Conservation (phyloP, 1,284 basidiomycete genomes). For the Cutaneotrichosporon mucoides region DNA sequence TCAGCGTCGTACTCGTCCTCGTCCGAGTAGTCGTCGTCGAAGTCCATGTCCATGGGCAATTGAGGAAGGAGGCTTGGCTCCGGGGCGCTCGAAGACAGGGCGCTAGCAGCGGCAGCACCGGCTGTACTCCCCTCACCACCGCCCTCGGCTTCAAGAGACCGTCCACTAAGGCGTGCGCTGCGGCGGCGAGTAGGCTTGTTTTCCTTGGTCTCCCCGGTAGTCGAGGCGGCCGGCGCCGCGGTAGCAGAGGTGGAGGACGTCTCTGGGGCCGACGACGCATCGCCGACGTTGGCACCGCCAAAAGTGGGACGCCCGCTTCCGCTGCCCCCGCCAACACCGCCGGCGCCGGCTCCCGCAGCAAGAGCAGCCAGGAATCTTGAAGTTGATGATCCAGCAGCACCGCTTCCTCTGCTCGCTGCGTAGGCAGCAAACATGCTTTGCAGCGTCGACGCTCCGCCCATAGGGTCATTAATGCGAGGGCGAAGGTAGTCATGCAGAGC, state of each 20-base stretch:
- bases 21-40: constrained; percentile 61
- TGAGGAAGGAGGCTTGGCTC: constrained; percentile 20
- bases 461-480: constrained; percentile 74
- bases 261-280: background rate
- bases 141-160: constrained; percentile 49
- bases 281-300: background rate
- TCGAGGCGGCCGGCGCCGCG: background rate
- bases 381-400: constrained; percentile 15
- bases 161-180: constrained; percentile 73
- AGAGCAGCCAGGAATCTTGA: constrained; percentile 58
- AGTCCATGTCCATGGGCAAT: constrained; percentile 43
- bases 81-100: background rate
- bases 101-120: background rate
- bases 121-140: background rate
- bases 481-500: constrained; percentile 90
- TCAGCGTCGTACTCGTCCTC: constrained; percentile 59
- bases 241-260: background rate
- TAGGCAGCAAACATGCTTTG: constrained; percentile 88
- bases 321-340: no score
- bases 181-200: constrained; percentile 57
- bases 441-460: constrained; percentile 56
- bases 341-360: constrained; percentile 31
- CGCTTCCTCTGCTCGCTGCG: constrained; percentile 52
- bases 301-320: background rate
- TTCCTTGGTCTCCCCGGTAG: constrained; percentile 15